These are phyloP conservation scores for Omphalotus olearius DNA, from an alignment of 1,284 basidiomycete species.

Conservation along the genomic window DNA sequence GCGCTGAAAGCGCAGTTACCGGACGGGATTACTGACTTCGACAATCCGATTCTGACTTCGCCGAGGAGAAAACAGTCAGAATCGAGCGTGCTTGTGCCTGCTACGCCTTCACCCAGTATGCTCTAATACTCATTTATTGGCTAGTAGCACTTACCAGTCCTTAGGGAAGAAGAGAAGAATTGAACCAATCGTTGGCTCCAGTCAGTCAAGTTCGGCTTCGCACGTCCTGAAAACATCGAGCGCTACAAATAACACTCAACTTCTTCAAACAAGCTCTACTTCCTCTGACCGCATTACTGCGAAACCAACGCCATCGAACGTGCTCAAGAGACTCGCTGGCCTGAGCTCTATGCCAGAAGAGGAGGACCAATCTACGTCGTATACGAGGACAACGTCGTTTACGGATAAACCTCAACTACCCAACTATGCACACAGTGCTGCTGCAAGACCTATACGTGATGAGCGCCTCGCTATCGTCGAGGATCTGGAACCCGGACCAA, in stretches of 20 bases:
- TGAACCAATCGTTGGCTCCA: conserved; percentile 8
- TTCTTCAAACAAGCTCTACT: background rate
- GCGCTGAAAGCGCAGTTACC: conserved; percentile 32
- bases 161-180: conserved; percentile 45
- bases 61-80: conserved; percentile 47
- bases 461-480: conserved; percentile 72
- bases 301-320: conserved; percentile 39
- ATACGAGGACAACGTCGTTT: conserved; percentile 40
- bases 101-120: conserved; percentile 70
- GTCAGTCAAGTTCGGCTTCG: background rate
- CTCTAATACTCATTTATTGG: conserved; percentile 11
- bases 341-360: conserved; percentile 23
- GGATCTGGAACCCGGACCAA: conserved; percentile 71
- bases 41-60: conserved; percentile 25
- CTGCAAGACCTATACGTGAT: conserved; percentile 40
- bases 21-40: conserved; percentile 19
- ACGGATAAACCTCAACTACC: conserved; percentile 28
- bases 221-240: conserved; percentile 2
- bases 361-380: conserved; percentile 16
- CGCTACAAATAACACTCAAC: background rate
- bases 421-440: conserved; percentile 3
- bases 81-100: conserved; percentile 47
- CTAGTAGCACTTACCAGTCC: conserved; percentile 15
- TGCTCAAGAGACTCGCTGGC: conserved; percentile 44
- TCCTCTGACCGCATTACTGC: conserved; percentile 11